Percentiles rank a stretch among this genome's conserved stretches.
These are phyloP conservation scores for Asterionellopsis glacialis DNA, from an alignment of 108 stramenopile genomes.

Conservation along the genomic window DNA sequence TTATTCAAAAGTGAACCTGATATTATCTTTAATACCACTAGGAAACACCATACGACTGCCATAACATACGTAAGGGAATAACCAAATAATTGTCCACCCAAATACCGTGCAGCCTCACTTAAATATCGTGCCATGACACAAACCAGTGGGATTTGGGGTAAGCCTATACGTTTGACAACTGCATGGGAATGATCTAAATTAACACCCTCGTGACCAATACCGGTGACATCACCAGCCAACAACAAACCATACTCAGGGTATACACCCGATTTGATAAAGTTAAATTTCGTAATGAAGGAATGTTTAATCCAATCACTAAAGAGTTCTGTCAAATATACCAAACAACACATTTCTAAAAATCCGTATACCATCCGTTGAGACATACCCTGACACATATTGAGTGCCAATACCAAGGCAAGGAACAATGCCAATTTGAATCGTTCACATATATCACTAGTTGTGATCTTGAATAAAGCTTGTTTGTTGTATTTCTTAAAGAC, in stretches of 20 bases:
- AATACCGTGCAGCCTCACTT: slow-evolving; percentile 67
- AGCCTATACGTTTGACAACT: slow-evolving; percentile 87
- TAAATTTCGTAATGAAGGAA: slow-evolving; percentile 97
- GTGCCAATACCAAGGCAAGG: slow-evolving; percentile 62
- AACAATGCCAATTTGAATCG: slow-evolving; percentile 86
- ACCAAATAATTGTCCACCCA: background rate
- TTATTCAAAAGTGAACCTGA: slow-evolving; percentile 27
- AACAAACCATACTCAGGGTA: slow-evolving; percentile 84
- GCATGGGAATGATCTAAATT: slow-evolving; percentile 91
- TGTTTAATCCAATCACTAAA: slow-evolving; percentile 96
- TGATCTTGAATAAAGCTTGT: slow-evolving; percentile 93
- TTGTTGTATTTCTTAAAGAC: slow-evolving; percentile 99
- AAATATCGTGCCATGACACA: slow-evolving; percentile 85
- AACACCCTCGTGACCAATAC: slow-evolving; percentile 81
- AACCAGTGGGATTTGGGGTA: slow-evolving; percentile 90
- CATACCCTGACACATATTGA: slow-evolving; percentile 84
- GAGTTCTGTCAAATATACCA: slow-evolving; percentile 85
- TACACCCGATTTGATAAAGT: slow-evolving; percentile 73
- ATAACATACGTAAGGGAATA: background rate
- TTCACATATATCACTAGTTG: slow-evolving; percentile 84
- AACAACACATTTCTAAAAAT: slow-evolving; percentile 62
- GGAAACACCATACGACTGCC: slow-evolving; percentile 26
- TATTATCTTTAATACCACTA: slow-evolving; percentile 28
- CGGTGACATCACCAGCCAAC: slow-evolving; percentile 86
- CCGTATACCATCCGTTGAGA: slow-evolving; percentile 42